Conservation (phyloP, 2,329 filamentous ascomycete species). For the Chrysosporium queenslandicum region DNA sequence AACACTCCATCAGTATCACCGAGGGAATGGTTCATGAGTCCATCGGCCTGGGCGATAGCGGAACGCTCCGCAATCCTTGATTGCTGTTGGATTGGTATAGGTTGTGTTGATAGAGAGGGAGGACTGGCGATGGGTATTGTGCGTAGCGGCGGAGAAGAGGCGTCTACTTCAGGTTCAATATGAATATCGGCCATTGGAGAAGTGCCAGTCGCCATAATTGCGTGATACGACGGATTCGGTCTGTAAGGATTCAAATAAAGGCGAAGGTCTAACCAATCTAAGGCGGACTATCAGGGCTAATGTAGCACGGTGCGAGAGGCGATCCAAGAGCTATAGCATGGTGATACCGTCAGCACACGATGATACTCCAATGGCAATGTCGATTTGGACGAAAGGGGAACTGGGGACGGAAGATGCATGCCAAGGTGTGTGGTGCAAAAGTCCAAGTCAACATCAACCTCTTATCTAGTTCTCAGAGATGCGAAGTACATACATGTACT, state of each 20-base stretch:
- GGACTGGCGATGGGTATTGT: constrained; percentile 2
- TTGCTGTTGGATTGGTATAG: constrained; percentile 9
- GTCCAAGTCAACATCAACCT: neutral
- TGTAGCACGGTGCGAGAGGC: neutral
- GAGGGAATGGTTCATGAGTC: neutral
- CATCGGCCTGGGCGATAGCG: constrained; percentile 12
- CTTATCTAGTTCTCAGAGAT: neutral
- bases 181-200: constrained; percentile 7
- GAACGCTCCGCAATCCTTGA: constrained; percentile 12
- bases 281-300: neutral
- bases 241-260: too few relatives aligned
- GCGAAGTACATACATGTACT: neutral
- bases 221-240: neutral
- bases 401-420: neutral
- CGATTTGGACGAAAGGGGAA: neutral
- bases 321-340: neutral
- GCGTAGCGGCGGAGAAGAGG: constrained; percentile 1
- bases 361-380: neutral
- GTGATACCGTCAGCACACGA: neutral
- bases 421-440: neutral
- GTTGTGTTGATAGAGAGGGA: neutral
- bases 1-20: constrained; percentile 17
- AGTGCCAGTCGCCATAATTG: constrained; percentile 10
- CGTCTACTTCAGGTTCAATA: constrained; percentile 4
- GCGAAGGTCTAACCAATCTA: neutral